phyloP scores from a whole-genome alignment of 495 filamentous ascomycete genomes.

The Tuber brumale region DNA sequence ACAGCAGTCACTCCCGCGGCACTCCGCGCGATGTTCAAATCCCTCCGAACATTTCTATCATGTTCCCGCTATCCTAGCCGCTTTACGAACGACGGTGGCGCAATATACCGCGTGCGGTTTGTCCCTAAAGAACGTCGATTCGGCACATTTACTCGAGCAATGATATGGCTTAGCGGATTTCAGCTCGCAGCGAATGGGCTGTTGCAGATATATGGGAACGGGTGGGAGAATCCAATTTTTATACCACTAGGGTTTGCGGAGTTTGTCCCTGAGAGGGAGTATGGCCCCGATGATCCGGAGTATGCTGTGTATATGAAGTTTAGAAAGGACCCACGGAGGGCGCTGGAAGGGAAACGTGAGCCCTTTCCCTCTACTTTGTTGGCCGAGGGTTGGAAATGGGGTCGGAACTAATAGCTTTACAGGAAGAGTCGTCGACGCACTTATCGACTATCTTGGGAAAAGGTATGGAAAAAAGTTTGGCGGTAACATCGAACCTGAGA shows the following conservation, averaged over 20 bases:
- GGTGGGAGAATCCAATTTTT: conserved; percentile 35
- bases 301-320: conserved; percentile 25
- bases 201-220: conserved; percentile 19
- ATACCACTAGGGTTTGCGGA: conserved; percentile 32
- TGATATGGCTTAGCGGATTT: conserved; percentile 24
- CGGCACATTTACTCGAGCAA: conserved; percentile 15
- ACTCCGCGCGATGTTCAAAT: conserved; percentile 31
- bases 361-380: neutral
- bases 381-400: conserved; percentile 6
- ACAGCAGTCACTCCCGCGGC: conserved; percentile 14
- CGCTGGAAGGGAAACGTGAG: conserved; percentile 20
- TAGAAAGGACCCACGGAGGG: conserved; percentile 20
- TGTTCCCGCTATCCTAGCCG: conserved; percentile 32
- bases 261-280: conserved; percentile 17
- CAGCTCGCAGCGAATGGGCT: conserved; percentile 23
- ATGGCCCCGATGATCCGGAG: conserved; percentile 27
- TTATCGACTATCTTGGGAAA: conserved; percentile 20
- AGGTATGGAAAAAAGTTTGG: conserved; percentile 25
- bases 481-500: conserved; percentile 25
- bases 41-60: conserved; percentile 30
- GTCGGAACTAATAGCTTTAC: conserved; percentile 14
- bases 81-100: conserved; percentile 20
- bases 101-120: conserved; percentile 36
- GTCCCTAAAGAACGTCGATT: conserved; percentile 27
- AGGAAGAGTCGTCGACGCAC: conserved; percentile 24